Conservation (phyloP, 2,329 filamentous ascomycete genomes). For the Chaetomium strumarium region DNA sequence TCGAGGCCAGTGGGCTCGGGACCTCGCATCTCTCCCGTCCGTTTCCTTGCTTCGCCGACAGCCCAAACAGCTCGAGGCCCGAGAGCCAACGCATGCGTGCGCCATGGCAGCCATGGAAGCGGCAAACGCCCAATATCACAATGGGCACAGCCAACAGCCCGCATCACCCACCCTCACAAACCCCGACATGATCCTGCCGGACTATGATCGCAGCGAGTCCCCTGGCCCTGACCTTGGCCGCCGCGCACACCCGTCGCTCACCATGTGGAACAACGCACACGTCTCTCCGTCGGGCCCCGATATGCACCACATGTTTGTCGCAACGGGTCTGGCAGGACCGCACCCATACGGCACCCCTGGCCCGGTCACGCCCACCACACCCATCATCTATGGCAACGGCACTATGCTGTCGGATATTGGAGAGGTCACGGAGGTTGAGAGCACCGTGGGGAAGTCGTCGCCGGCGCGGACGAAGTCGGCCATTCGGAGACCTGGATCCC, state of each 20-base stretch:
- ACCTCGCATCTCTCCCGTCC: slow-evolving; percentile 2
- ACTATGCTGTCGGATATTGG: slow-evolving; percentile 64
- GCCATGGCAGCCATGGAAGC: slow-evolving; percentile 28
- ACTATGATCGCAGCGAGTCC: slow-evolving; percentile 54
- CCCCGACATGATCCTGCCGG: slow-evolving; percentile 88
- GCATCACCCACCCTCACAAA: slow-evolving; percentile 85
- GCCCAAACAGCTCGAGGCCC: neutral
- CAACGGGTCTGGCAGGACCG: slow-evolving; percentile 30
- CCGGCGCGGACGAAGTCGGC: slow-evolving; percentile 34
- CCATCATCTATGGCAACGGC: slow-evolving; percentile 63
- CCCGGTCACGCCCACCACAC: slow-evolving; percentile 49
- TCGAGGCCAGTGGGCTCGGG: slow-evolving; percentile 9
- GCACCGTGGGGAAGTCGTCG: slow-evolving; percentile 39
- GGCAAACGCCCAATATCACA: slow-evolving; percentile 24
- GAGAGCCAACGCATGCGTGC: slow-evolving; percentile 6
- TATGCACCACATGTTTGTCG: slow-evolving; percentile 40
- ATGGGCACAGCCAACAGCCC: slow-evolving; percentile 41
- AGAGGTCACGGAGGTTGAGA: slow-evolving; percentile 49
- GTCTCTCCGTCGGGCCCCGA: slow-evolving; percentile 28
- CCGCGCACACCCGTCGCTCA: slow-evolving; percentile 45
- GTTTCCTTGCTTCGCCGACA: neutral
- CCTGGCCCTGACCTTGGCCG: slow-evolving; percentile 42
- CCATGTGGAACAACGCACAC: slow-evolving; percentile 47
- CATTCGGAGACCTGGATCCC: slow-evolving; percentile 28
- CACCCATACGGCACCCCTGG: slow-evolving; percentile 31